These are phyloP conservation scores for Clavaria fumosa DNA, from an alignment of 768 basidiomycete genomes.

Conservation along the genomic window DNA sequence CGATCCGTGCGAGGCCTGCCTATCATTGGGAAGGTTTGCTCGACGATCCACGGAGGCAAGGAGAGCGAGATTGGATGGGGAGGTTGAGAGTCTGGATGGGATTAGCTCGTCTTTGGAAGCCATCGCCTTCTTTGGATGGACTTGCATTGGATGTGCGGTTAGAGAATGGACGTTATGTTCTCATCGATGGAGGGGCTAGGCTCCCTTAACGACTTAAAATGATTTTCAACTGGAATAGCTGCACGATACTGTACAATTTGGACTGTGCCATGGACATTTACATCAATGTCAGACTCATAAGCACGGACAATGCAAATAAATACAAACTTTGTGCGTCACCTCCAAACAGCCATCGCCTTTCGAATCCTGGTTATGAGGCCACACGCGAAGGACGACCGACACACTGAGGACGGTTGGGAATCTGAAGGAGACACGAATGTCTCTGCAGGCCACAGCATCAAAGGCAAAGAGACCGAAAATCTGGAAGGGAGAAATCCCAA, in stretches of 20 bases:
- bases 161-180: conserved; percentile 42
- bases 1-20: conserved; percentile 41
- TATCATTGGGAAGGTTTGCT: conserved; percentile 63
- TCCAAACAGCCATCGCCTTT: no score
- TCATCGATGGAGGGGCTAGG: conserved; percentile 19
- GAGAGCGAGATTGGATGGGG: conserved; percentile 26
- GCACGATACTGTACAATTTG: no score
- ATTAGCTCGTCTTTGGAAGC: conserved; percentile 45
- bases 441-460: conserved; percentile 9
- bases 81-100: conserved; percentile 60
- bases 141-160: conserved; percentile 44
- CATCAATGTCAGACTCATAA: no score
- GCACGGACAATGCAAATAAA: no score
- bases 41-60: conserved; percentile 31
- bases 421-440: no score
- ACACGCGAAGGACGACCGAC: no score
- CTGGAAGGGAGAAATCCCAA: conserved; percentile 28
- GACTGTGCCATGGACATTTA: no score
- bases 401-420: no score
- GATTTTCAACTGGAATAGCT: no score
- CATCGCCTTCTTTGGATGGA: conserved; percentile 34
- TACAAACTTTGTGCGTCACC: no score
- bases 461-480: conserved; percentile 24
- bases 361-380: no score
- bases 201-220: no score